Evolutionary conservation across 352 stramenopile genomes (phyloP), one percentile per base, ranked within the genome.

Genomic region (Pythium aquatile): DNA sequence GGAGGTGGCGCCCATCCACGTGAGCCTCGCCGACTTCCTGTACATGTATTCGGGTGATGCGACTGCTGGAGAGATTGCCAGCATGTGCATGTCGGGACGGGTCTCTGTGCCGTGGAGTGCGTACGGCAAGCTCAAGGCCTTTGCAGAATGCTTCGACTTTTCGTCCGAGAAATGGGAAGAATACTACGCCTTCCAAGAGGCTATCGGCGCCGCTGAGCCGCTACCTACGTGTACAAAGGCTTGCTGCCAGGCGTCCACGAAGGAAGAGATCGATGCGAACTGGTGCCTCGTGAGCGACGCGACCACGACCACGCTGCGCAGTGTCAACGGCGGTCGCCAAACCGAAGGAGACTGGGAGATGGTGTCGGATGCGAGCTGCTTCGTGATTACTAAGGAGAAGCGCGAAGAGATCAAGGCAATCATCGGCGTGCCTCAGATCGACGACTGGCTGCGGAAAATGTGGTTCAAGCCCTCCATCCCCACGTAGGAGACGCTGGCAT

Each of bases 11-110:
- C 75, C 87, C 4, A 82, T 94, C 44, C 71, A 84, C 63, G 78
- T 94, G 51, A 91, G 79, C 61, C 70, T 94, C 1, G 78, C 79
- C 2, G 85, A 94, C 55, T 94, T 94, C 55, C 68, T 94, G 48
- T 92, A 87, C 76, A 94, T 94, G 85, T 94, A 94, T 73, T 91
- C 83, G 37, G 85, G 85, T 47, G 80, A 93, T 30, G 81, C 84
- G 4, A 89, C 80, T 1, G 80, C 85, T 1, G 75, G 77, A 20
- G 85, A 94, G 66, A 94, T 94, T 46, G 85, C 85, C 0, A 76
- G 83, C 13, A 91, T 94, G 79, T 85, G 84, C 70, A 91, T 94
- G 80, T 93, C 85, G 10, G 85, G 85, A 29, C 84, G 84, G n/a
- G 85, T 94, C 54, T 88, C 79, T 2, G 81, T 94, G 40, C 74